Base-by-base conservation (phyloP, 192 early-diverging fungal species). In the Lobulomyces angularis region DNA sequence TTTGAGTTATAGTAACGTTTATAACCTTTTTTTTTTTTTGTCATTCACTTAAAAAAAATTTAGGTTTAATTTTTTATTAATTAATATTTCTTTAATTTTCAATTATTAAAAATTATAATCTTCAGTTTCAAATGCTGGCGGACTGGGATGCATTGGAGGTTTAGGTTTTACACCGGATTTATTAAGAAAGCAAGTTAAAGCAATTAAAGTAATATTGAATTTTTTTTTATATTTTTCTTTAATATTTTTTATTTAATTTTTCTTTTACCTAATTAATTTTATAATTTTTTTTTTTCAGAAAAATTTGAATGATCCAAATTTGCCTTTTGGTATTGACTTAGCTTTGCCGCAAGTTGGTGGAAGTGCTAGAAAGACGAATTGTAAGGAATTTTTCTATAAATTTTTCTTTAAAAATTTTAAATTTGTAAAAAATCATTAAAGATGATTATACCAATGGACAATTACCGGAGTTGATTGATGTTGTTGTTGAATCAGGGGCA, bases 271-370 rank as follows among this genome's bases (percentile, higher is more conserved):
- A 18, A 35, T 45, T 17, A 24, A 35, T 45, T n/a, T 37, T 35
- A 30, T 37, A 55, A 42, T 46, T 41, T 18, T 41, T 41, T 35
- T 35, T 55, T 0, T 9, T 8, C 41, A 45, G 17, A 50, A 7
- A 6, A 20, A 38, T 27, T 37, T 45, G 20, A 55, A 45, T 8
- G 45, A 63, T 48, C 48, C 45, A 26, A 49, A 48, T 40, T 50
- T 51, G 11, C 55, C 64, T 6, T 66, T 66, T 32, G 64, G 64
- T 33, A 48, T 66, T 27, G 64, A 66, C 35, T 41, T 66, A 11
- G 52, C 60, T 28, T 37, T 66, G 27, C 64, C 64, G n/a, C 60
- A 64, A 33, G 56, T 66, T 33, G 64, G 64, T 9, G 61, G 54
- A 2, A 58, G 37, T 28, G 64, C 64, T 16, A 39, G 64, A 16